Evolutionary conservation across 257 asterid genomes (phyloP), one percentile per base, ranked within the genome.

Genomic region (Jaltomata sinuosa): DNA sequence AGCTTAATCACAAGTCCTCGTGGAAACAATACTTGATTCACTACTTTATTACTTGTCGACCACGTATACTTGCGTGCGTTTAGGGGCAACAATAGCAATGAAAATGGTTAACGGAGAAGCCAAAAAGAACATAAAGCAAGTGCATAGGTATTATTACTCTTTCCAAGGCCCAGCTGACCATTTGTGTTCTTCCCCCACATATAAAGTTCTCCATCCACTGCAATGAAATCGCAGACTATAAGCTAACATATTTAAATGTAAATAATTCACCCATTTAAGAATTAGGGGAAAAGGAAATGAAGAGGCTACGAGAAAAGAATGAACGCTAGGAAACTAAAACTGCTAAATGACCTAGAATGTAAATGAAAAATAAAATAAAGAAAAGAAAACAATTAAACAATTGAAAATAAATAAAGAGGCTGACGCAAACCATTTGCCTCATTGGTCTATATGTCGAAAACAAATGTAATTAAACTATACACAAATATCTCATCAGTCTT

Each of bases 151-250:
- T 69, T 62, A 86, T 90, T 94, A 94, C 99, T 96, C 90, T 94
- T 96, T 89, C 99, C 98, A 81, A 94, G 92, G 87, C 98, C 99
- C 86, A 96, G 98, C 87, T 96, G 99, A 81, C 98, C 99, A 81
- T 87, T 91, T 86, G 96, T 85, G 87, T 96, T 96, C 88, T 89
- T 96, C 36, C 98, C 99, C 99, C 99, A 96, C 90, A 91, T 85
- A 87, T 96, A 94, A 85, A 96, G 97, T 81, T 91, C 98, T 21
- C 98, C 98, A 83, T 96, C 97, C 89, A 86, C 99, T 96, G 88
- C 93, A 89, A 88, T 79, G 79, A 47, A 4, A 47, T 18, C 3
- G 9, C 59, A 27, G 27, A 76, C 59, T 42, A 74, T 74, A 72
- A 72, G 22, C 57, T 16, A 4, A 42, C 54, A 22, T 72, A 72